These are phyloP conservation scores for Coemansia sp. DNA, from an alignment of 192 early-diverging fungal genomes.

Conservation along the genomic window DNA sequence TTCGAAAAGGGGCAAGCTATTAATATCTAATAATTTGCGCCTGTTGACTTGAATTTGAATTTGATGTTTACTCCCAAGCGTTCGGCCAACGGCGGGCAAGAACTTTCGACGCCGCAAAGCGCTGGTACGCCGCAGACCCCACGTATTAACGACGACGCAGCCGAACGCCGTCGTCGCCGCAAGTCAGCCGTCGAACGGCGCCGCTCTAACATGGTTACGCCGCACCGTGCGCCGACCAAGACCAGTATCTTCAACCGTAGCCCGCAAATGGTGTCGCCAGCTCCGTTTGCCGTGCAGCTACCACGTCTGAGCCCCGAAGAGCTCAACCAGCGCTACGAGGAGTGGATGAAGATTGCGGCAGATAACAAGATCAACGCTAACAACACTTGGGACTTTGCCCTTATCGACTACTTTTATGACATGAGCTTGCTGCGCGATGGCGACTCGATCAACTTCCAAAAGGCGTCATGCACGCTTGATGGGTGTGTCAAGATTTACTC, in stretches of 20 bases:
- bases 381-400: constrained; percentile 95
- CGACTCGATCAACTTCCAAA: constrained; percentile 98
- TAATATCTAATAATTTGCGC: not conserved
- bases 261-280: constrained; percentile 42
- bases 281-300: constrained; percentile 54
- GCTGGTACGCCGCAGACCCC: constrained; percentile 40
- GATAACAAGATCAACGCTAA: constrained; percentile 94
- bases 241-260: constrained; percentile 38
- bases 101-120: constrained; percentile 43
- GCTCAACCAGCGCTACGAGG: constrained; percentile 75
- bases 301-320: constrained; percentile 59
- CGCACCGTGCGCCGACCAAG: constrained; percentile 40
- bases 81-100: constrained; percentile 18
- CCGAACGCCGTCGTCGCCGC: constrained; percentile 57
- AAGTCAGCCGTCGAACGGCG: constrained; percentile 57
- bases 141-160: constrained; percentile 58
- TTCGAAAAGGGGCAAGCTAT: not conserved
- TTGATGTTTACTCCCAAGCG: constrained; percentile 47
- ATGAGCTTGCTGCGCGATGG: constrained; percentile 93
- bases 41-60: not conserved
- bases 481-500: constrained; percentile 98
- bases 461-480: constrained; percentile 95
- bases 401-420: constrained; percentile 99
- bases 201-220: constrained; percentile 50
- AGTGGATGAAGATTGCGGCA: constrained; percentile 98